A percentile compares a stretch with the other conserved stretches of the same genome.
phyloP scores from a whole-genome alignment of 2,329 filamentous ascomycete genomes.

The Plenodomus tracheiphilus region DNA sequence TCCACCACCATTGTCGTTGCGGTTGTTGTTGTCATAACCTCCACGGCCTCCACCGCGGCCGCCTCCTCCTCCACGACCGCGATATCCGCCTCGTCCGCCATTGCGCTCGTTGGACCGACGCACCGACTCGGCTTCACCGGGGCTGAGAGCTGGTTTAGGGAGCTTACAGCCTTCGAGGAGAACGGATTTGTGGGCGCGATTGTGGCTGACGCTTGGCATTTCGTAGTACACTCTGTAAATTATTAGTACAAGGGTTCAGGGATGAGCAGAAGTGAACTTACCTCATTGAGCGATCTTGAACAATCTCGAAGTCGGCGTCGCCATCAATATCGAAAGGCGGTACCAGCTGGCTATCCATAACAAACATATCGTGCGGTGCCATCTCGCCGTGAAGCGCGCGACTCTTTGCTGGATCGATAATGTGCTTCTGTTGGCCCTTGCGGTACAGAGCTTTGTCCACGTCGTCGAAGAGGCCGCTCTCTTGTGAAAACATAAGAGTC shows the following conservation, averaged over 20 bases:
- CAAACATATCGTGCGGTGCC: constrained; percentile 79
- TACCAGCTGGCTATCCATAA: constrained; percentile 78
- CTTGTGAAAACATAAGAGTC: constrained; percentile 80
- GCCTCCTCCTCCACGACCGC: constrained; percentile 19
- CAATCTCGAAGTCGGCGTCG: constrained; percentile 32
- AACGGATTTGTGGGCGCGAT: constrained; percentile 87
- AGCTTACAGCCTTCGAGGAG: constrained; percentile 81
- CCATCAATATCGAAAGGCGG: constrained; percentile 72
- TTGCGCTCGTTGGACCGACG: constrained; percentile 67
- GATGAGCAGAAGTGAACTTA: constrained; percentile 51
- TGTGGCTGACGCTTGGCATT: constrained; percentile 66
- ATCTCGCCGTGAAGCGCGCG: constrained; percentile 79
- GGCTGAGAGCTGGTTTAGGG: constrained; percentile 67
- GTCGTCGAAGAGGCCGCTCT: constrained; percentile 83
- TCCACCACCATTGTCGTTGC: constrained; percentile 28
- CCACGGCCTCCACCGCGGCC: constrained; percentile 20
- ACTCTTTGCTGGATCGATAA: constrained; percentile 73
- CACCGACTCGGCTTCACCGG: constrained; percentile 69
- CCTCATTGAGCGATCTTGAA: constrained; percentile 74
- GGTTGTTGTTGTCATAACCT: constrained; percentile 42
- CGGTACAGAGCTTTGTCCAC: constrained; percentile 86
- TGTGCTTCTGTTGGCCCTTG: constrained; percentile 67
- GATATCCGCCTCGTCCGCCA: constrained; percentile 31
- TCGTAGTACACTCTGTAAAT: constrained; percentile 75
- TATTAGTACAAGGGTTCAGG: constrained; percentile 22